Evolutionary conservation across 2,329 filamentous ascomycete genomes (phyloP), one percentile per base, ranked within the genome.

Genomic region (Ophiostoma perfectum): DNA sequence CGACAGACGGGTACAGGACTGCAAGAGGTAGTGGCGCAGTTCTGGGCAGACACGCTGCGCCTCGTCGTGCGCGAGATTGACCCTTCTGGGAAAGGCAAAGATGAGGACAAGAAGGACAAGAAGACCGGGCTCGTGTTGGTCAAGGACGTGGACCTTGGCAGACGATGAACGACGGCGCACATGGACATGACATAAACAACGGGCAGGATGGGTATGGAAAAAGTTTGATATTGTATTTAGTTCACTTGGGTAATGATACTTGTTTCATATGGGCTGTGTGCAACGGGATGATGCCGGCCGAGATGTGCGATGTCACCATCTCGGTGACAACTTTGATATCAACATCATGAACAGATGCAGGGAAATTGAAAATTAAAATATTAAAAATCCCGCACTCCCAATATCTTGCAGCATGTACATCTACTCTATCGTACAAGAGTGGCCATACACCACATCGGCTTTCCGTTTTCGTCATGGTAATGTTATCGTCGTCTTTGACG

Each of bases 1-100:
- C 88, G 86, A 75, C 94, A 98, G 85, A 97, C 93, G 16, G 95
- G 95, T 0, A 83, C 84, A 7, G 89, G 90, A 68, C 78, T 96
- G 72, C 86, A 84, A 75, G 85, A 80, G 0, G 78, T 98, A 55
- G 89, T 99, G 38, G 85, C 82, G 27, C 90, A 88, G 7, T 82
- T 99, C 72, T 95, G 96, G 83, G 83, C 86, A 74, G 90, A 86
- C 11, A 89, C 92, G 36, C 82, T 97, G 58, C 82, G 86, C 68
- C 80, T 84, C 72, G 91, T 82, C 1, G 85, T 97, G 1, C 62
- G 49, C 77, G 9, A 4, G 36, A 60, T 39, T 36, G 27, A 45
- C 6, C 27, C 27, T 27, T 38, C 47, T 39, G 11, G 11, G 5
- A 18, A 60, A 12, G 11, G 27, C 11, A 16, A 5, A 14, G 55